phyloP scores from a whole-genome alignment of 345 rosid genomes.

The Mangifera indica region DNA sequence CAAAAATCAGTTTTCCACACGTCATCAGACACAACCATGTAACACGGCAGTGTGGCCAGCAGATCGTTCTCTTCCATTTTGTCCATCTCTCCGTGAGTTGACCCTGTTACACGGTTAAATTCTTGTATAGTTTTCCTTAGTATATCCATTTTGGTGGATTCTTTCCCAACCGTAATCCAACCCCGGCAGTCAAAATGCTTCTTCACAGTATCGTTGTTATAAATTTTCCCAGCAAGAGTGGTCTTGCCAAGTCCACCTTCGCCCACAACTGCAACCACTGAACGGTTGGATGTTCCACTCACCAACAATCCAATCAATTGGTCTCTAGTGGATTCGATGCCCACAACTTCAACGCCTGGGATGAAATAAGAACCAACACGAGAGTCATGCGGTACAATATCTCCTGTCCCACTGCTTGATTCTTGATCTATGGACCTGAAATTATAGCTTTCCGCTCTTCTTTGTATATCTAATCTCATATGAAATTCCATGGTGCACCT shows the following conservation, averaged over 20 bases:
- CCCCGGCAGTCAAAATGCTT: conserved; percentile 11
- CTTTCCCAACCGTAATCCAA: conserved; percentile 12
- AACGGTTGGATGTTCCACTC: background rate
- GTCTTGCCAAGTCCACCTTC: conserved; percentile 26
- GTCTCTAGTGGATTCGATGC: conserved; percentile 1
- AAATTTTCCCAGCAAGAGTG: conserved; percentile 17
- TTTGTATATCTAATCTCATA: conserved; percentile 19
- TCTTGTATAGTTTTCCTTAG: background rate
- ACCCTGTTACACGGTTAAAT: background rate
- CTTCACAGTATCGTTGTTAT: background rate
- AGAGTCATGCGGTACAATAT: background rate
- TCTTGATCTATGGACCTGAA: background rate
- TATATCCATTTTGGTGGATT: background rate
- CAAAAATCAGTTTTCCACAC: too few relatives aligned
- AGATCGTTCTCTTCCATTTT: conserved; percentile 7
- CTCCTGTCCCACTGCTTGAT: too few relatives aligned
- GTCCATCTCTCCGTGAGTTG: background rate
- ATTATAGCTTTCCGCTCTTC: conserved; percentile 10
- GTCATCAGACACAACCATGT: too few relatives aligned
- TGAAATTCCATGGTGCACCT: background rate
- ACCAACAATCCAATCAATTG: background rate
- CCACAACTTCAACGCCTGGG: conserved; percentile 20
- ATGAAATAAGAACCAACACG: conserved; percentile 20
- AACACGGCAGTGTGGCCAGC: too few relatives aligned
- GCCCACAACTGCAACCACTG: conserved; percentile 11